These are phyloP conservation scores for Wickerhamomyces bovis DNA, from an alignment of 805 yeast genomes.

Conservation along the genomic window DNA sequence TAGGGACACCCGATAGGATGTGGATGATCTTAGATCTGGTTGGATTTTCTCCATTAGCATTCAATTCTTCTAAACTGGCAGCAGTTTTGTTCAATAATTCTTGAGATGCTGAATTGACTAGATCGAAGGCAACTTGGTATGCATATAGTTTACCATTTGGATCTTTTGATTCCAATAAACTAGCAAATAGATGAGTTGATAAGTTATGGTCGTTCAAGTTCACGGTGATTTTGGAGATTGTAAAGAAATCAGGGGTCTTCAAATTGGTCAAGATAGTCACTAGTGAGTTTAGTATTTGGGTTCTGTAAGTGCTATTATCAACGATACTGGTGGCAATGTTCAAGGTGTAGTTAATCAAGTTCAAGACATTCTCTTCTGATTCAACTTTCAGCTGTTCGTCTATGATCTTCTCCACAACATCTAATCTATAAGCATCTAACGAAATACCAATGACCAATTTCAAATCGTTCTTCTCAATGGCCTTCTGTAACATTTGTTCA, in stretches of 20 bases:
- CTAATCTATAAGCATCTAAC: constrained; percentile 81
- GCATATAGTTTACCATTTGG: constrained; percentile 53
- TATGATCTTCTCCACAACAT: constrained; percentile 62
- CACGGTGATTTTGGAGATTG: constrained; percentile 79
- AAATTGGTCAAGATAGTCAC: constrained; percentile 54
- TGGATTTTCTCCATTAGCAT: constrained; percentile 22
- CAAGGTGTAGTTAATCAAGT: constrained; percentile 66
- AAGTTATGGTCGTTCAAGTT: constrained; percentile 73
- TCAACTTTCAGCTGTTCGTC: constrained; percentile 30
- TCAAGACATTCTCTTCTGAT: constrained; percentile 48
- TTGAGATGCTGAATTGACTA: constrained; percentile 88
- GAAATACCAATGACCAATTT: constrained; percentile 87
- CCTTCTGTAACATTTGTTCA: constrained; percentile 80
- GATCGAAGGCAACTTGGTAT: constrained; percentile 91
- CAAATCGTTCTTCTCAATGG: constrained; percentile 64
- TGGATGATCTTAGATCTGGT: constrained; percentile 44
- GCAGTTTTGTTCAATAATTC: constrained; percentile 63
- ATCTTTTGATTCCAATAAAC: constrained; percentile 39
- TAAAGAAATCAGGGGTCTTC: constrained; percentile 70
- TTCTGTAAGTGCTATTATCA: constrained; percentile 59
- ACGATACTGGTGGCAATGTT: constrained; percentile 67
- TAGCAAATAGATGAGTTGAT: constrained; percentile 64
- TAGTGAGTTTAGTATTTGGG: constrained; percentile 53
- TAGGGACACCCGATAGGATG: constrained; percentile 85
- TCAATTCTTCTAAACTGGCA: constrained; percentile 30